Evolutionary conservation across 108 stramenopile species (phyloP).

Genomic region (Cyclotella cryptica): DNA sequence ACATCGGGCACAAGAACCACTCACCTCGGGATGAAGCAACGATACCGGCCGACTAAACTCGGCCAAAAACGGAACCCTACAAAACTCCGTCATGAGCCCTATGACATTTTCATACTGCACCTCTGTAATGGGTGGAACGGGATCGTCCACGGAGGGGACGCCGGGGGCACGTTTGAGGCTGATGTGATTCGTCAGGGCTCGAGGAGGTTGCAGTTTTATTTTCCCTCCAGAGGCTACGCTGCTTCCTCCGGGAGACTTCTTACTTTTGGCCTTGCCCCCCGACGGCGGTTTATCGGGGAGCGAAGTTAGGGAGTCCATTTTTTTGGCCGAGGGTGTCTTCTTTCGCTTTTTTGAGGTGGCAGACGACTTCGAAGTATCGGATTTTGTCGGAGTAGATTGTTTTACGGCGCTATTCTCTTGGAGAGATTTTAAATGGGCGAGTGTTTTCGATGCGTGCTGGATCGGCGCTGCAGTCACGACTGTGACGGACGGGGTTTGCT

Average conservation of each 20-base stretch:
- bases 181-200: background rate
- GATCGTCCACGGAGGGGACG: slow-evolving; percentile 67
- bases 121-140: slow-evolving; percentile 66
- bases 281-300: slow-evolving; percentile 19
- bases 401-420: slow-evolving; percentile 18
- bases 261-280: slow-evolving; percentile 23
- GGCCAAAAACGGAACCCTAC: slow-evolving; percentile 84
- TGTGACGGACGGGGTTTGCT: background rate
- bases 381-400: slow-evolving; percentile 19
- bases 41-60: slow-evolving; percentile 90
- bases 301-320: slow-evolving; percentile 5
- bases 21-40: slow-evolving; percentile 87
- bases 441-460: slow-evolving; percentile 15
- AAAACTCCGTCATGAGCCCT: slow-evolving; percentile 82
- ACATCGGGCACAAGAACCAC: slow-evolving; percentile 25
- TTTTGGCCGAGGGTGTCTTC: slow-evolving; percentile 37
- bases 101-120: slow-evolving; percentile 78
- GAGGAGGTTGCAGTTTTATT: slow-evolving; percentile 9
- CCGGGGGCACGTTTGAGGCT: slow-evolving; percentile 36
- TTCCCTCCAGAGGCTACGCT: slow-evolving; percentile 13
- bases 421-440: slow-evolving; percentile 15
- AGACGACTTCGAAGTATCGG: slow-evolving; percentile 12
- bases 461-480: background rate
- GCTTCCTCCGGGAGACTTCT: slow-evolving; percentile 19
- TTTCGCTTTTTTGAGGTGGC: slow-evolving; percentile 42